Evolutionary conservation across 2,329 filamentous ascomycete genomes (phyloP), one percentile per base, ranked within the genome.

Genomic region (Nemania sp.): DNA sequence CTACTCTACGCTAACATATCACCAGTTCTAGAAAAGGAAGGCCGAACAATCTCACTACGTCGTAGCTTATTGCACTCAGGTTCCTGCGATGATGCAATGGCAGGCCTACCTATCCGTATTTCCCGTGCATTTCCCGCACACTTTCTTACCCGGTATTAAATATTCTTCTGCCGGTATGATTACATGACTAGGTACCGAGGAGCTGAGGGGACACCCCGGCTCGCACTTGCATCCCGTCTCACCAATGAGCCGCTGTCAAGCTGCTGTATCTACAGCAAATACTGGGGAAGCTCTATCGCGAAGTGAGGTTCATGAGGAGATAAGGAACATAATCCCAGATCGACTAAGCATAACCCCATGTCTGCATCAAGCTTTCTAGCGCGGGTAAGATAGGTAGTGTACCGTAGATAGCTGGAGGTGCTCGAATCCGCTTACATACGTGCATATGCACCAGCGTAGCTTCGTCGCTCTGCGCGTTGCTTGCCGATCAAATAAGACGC

Each of bases 61-160:
- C 23, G 42, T 49, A 45, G 54, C 46, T 45, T 43, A 33, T 54
- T 49, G 45, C 46, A 46, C 44, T 39, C 37, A 24, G 28, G 42
- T 28, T 49, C 49, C 47, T 47, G 24, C 41, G 41, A 55, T 57
- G 55, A 52, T 57, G 55, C 55, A 57, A 55, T 57, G 12, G 36
- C 17, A 6, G 26, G 6, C 26, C 26, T 28, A 36, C n/a, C 2
- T 17, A 36, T 7, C 15, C 15, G 15, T 17, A 36, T 7, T 15
- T 36, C 8, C 3, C 19, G 19, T 17, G 15, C 15, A 33, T 6
- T n/a, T n/a, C 12, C 12, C 15, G 12, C 30, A n/a, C 15, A n/a
- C 26, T 6, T 28, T 6, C 30, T n/a, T 28, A 34, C 52, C n/a
- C n/a, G n/a, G n/a, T n/a, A n/a, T n/a, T n/a, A n/a, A n/a, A n/a